Base-by-base conservation (phyloP, 176 grass and related monocot genomes). In the Alloteropsis semialata region DNA sequence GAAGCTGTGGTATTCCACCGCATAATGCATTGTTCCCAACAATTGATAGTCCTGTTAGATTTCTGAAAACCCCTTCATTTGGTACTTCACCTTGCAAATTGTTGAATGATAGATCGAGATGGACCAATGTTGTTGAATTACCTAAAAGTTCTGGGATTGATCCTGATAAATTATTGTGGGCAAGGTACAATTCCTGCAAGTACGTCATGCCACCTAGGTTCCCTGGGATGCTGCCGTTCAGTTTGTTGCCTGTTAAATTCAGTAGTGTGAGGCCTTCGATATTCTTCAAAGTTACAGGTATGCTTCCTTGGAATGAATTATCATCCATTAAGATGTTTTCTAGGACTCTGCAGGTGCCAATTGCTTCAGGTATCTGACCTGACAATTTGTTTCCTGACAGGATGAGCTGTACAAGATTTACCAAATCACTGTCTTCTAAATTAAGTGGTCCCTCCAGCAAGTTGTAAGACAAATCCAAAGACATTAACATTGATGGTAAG, bases 31-130 rank as follows among this genome's bases (percentile, higher is more conserved):
- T 30, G 55, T 83, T 79, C 4, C 87, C 82, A 25, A 18, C 12
- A 44, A 81, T 80, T 42, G 88, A 60, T 49, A 90, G 46, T 12
- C 77, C 83, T 13, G 65, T 86, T 16, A 70, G 5, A 75, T 90
- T 90, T 76, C 51, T 46, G 71, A 89, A 86, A 41, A 90, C 8
- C 8, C 83, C 60, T 13, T 69, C 3, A 72, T 12, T 75, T n/a
- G 83, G 88, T 18, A 90, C 62, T 46, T 74, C 14, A 24, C 88
- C 88, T 1, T 72, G 76, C 21, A 90, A 75, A 53, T 87, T 53
- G 32, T 90, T 83, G 74, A 64, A 90, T 14, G 79, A 87, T 50
- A 83, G 48, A 74, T 90, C 65, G 0, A 91, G 59, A 2, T 5
- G 53, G 8, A 12, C 10, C 18, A 83, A 10, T 4, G 69, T 24